Evolutionary conservation across 768 basidiomycete species (phyloP), one percentile per base, ranked within the genome.

Genomic region (Xerocomellus chrysenteron): DNA sequence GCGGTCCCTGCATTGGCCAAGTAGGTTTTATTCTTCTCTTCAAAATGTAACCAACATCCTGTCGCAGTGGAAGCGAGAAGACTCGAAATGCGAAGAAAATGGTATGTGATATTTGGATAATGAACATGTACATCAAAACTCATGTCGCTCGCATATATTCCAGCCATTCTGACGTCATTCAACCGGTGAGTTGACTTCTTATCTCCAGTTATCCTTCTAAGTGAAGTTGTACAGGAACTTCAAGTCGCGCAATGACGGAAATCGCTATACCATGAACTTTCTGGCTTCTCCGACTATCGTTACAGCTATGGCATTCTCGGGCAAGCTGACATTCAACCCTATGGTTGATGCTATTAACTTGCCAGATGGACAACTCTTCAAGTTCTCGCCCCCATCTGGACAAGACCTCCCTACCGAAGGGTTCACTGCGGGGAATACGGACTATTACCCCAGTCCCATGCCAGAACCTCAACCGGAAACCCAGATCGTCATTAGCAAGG

Each of bases 1-100:
- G 97, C 63, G 97, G 97, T 50, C 97, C 97, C 26, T 99, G 97
- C 70, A 99, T 98, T 64, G 97, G 97, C 45, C 96, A 98, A 75
- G 90, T 87, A 62, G 35, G 76, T 61, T 45, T 28, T 44, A 36
- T 16, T 33, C 40, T 14, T 60, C 47, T 28, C 36, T 52, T 43
- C 26, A 9, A 47, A 45, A 49, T 53, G 26, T 14, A 30, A 41
- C 56, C 44, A 50, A 58, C 61, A 26, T 60, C 35, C 4, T 56
- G 52, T 28, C 57, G 12, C 52, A 93, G 85, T 99, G 97, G 97
- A 94, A 98, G 69, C 85, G 97, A 28, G 85, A 87, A 44, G 94
- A 93, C 60, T 86, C 87, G 66, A 82, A 90, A 67, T 87, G 82
- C 44, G 90, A 97, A 72, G 90, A 96, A 67, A 98, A 98, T 71